Conservation (phyloP, 306 rosid genomes). For the Trifolium repens region DNA sequence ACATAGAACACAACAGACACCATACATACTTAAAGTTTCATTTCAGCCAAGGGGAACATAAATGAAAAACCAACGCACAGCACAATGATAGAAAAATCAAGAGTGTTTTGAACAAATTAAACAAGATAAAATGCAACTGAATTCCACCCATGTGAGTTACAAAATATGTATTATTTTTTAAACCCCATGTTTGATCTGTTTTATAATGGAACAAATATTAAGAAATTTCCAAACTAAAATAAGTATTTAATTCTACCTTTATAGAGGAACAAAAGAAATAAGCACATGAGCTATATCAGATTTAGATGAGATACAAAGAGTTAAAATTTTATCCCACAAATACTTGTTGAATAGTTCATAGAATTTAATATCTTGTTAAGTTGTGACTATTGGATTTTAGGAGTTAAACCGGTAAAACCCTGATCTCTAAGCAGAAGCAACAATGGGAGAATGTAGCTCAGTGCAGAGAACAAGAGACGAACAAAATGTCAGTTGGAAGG, state of each 20-base stretch:
- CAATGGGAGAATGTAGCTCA: neutral
- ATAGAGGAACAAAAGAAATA: neutral
- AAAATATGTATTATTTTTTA: neutral
- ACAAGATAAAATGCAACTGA: neutral
- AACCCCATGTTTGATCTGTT: neutral
- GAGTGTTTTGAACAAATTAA: neutral
- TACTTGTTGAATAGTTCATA: neutral
- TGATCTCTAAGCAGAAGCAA: neutral
- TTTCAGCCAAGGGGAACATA: constrained; percentile 2
- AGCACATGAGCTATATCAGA: too few relatives aligned
- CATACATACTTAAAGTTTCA: constrained; percentile 31
- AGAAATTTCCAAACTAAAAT: neutral
- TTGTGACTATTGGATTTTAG: neutral
- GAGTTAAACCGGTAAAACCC: neutral
- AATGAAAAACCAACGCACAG: neutral
- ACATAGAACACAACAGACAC: constrained; percentile 5
- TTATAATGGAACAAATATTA: neutral
- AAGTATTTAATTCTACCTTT: neutral
- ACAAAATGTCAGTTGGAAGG: neutral
- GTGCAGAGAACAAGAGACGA: neutral
- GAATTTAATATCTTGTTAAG: neutral
- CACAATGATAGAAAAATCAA: neutral
- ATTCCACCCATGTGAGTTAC: neutral
- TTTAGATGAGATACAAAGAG: too few relatives aligned
- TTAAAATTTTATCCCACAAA: too few relatives aligned